phyloP scores from a whole-genome alignment of 768 basidiomycete genomes.

The Exidia glandulosa region DNA sequence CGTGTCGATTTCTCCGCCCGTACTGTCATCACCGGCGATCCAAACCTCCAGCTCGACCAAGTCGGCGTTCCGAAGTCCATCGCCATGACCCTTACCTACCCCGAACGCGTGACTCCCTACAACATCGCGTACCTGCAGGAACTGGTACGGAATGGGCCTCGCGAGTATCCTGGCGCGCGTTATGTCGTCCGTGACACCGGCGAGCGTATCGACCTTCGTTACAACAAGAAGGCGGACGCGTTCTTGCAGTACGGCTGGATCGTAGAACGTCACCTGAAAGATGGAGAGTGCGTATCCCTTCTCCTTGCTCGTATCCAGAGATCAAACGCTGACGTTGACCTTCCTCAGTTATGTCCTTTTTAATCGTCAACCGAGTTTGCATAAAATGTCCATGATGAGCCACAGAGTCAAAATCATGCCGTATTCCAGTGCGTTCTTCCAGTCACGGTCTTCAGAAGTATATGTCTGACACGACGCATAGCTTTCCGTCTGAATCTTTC shows the following conservation, averaged over 20 bases:
- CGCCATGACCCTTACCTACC: constrained; percentile 96
- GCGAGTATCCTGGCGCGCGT: constrained; percentile 88
- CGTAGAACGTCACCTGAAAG: constrained; percentile 92
- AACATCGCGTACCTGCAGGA: constrained; percentile 92
- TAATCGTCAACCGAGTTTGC: constrained; percentile 95
- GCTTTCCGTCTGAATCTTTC: constrained; percentile 97
- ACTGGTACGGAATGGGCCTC: constrained; percentile 89
- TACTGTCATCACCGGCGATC: constrained; percentile 98
- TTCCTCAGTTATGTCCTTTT: constrained; percentile 71
- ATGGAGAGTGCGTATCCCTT: constrained; percentile 79
- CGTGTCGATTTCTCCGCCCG: constrained; percentile 99
- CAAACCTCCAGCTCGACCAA: constrained; percentile 90
- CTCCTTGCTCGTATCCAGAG: not conserved
- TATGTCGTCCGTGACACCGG: constrained; percentile 97
- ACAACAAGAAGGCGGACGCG: constrained; percentile 91
- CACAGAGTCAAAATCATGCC: constrained; percentile 96
- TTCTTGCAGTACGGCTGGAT: constrained; percentile 98
- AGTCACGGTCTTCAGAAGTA: not conserved
- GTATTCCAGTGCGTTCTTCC: constrained; percentile 72
- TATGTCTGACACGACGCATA: constrained; percentile 19
- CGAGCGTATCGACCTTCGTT: constrained; percentile 91
- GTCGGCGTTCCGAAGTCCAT: constrained; percentile 94
- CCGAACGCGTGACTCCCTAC: constrained; percentile 96
- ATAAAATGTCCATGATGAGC: constrained; percentile 99
- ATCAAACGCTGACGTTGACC: constrained; percentile 4